Evolutionary conservation across 805 yeast species (phyloP), one percentile per base, ranked within the genome.

Genomic region (Ogataea parapolymorpha): DNA sequence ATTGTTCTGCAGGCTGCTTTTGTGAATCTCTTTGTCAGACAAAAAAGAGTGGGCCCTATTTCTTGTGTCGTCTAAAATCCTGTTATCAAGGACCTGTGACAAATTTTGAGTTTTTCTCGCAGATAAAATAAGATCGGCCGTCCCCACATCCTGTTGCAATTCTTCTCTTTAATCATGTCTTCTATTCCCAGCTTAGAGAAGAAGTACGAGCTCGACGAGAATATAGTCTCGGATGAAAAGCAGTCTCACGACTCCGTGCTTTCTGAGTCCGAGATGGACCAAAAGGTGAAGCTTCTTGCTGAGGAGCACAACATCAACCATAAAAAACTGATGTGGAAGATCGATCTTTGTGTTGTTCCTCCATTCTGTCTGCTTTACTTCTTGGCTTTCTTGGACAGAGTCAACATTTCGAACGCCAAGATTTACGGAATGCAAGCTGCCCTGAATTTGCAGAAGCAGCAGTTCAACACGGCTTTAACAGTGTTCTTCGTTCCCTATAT

Each of bases 341-440:
- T 81, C 24, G 91, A 85, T 54, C 39, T 77, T 1, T 76, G 85
- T 45, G 80, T 85, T 28, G 80, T 85, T 22, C 88, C 90, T 4
- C 80, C 88, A n/a, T 82, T 86, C 49, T 78, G 88, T 55, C 54
- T 85, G 22, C 67, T 86, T 32, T 86, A 86, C 55, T 77, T 86
- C 60, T 71, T 85, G 46, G 82, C 91, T 1, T 86, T 85, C 56
- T 65, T 86, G 55, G 95, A 86, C 59, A 71, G 95, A 60, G 90
- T 85, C 44, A 86, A 86, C 59, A 83, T 86, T 46, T 79, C 90
- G 23, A 85, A 86, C 61, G 95, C 95, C 6, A 79, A 79, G 45
- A 74, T 82, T 41, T 85, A 84, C 55, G 88, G 88, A 10, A 67
- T 86, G 68, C 70, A 70, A 15, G 61, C 54, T 1, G 84, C 79